Base-by-base conservation (phyloP, 495 filamentous ascomycete species). In the Usnea hakonensis region DNA sequence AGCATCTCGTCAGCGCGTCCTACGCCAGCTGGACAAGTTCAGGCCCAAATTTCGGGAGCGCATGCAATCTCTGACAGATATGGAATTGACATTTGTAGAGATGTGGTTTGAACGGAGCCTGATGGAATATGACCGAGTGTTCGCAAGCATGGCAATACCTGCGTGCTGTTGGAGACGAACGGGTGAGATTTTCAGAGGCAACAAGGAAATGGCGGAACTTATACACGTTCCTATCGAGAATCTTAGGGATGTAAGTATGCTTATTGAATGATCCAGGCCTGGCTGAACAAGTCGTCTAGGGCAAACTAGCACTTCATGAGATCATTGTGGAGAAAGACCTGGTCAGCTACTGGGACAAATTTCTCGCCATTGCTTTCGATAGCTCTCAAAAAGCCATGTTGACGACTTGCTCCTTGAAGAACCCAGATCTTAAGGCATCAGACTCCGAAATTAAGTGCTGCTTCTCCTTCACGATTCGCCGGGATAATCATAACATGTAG, bases 291-390 rank as follows among this genome's bases (percentile, higher is more conserved):
- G 64, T 10, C 37, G 68, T 54, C 2, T 64, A 97, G 93, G 94
- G 94, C 48, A 95, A 95, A 73, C 84, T 97, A 63, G 89, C 93
- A 13, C 82, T 99, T 40, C 95, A 99, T 72, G 91, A 99, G 69
- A 91, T 99, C 57, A 85, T 99, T 40, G 88, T 88, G 8, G 94
- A 97, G 75, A 90, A 94, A 55, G 92, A 92, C 60, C 83, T 95
- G 54, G 95, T 97, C 64, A 88, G 88, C 72, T 99, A 99, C 69
- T 99, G 94, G 94, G 93, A 99, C 75, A 96, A 97, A 69, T 97
- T 97, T 70, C 91, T 92, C 19, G 90, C 89, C n/a, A 97, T 99
- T 68, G 94, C 95, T 26, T 99, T 99, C 69, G 94, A 99, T 71
- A 85, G 85, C 59, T 85, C 83, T n/a, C 94, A 97, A 73, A 97